phyloP scores from a whole-genome alignment of 108 stramenopile genomes.

The Stephanodiscus triporus region DNA sequence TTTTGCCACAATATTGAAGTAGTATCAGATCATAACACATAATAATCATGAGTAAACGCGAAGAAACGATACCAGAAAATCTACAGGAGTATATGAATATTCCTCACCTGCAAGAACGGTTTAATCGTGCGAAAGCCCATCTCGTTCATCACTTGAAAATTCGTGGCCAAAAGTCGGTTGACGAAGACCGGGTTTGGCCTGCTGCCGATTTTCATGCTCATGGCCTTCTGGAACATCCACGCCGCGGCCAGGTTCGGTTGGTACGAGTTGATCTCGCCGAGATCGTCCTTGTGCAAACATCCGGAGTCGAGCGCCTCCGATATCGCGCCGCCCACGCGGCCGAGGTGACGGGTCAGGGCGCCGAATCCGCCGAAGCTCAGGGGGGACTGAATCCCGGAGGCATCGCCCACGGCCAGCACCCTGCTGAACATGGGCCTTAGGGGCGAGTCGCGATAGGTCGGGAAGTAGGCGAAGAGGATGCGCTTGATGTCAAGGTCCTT shows the following conservation, averaged over 20 bases:
- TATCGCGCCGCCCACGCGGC: slow-evolving; percentile 77
- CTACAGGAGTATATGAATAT: no score
- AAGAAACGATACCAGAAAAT: no score
- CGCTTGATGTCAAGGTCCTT: slow-evolving; percentile 83
- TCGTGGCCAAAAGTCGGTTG: slow-evolving; percentile 85
- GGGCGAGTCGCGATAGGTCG: slow-evolving; percentile 93
- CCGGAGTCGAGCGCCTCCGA: slow-evolving; percentile 84
- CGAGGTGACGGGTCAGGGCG: slow-evolving; percentile 88
- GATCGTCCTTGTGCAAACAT: slow-evolving; percentile 80
- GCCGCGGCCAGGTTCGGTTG: slow-evolving; percentile 90
- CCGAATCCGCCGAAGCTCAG: slow-evolving; percentile 97
- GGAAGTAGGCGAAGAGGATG: slow-evolving; percentile 92
- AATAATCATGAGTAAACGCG: no score
- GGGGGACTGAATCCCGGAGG: slow-evolving; percentile 93
- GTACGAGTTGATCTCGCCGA: slow-evolving; percentile 91
- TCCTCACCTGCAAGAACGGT: slow-evolving; percentile 87
- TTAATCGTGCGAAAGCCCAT: slow-evolving; percentile 78
- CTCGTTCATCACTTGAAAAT: slow-evolving; percentile 88
- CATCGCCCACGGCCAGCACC: slow-evolving; percentile 86
- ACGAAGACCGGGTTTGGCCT: slow-evolving; percentile 81
- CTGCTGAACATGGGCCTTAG: slow-evolving; percentile 82
- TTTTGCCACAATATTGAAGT: no score
- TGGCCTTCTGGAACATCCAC: slow-evolving; percentile 98
- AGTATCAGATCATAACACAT: no score
- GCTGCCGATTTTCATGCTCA: slow-evolving; percentile 87